These are phyloP conservation scores for grape (Vitis vinifera) DNA, from an alignment of 164 flowering plant species.

Conservation along the genomic window DNA sequence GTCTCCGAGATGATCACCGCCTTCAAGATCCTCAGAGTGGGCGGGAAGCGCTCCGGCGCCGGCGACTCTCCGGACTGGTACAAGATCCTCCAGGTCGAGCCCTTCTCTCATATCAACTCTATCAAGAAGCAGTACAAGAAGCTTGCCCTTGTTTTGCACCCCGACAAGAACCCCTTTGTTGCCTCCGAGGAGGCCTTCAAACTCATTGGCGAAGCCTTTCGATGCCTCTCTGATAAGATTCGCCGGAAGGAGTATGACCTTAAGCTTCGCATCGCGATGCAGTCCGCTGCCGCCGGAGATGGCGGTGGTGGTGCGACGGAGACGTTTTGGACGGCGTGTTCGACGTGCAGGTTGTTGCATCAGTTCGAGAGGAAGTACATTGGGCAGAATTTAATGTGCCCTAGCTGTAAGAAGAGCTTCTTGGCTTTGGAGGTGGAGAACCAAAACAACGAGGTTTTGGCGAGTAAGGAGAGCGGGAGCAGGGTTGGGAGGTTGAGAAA, in stretches of 20 bases:
- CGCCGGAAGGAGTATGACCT: slow-evolving; percentile 68
- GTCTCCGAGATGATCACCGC: slow-evolving; percentile 58
- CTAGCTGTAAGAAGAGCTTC: slow-evolving; percentile 72
- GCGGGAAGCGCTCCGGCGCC: slow-evolving; percentile 20
- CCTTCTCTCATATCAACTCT: slow-evolving; percentile 58
- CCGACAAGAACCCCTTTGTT: slow-evolving; percentile 60
- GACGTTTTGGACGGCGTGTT: slow-evolving; percentile 74
- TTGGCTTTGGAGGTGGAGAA: slow-evolving; percentile 53
- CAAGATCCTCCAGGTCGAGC: slow-evolving; percentile 63
- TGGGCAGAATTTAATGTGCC: slow-evolving; percentile 70
- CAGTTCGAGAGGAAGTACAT: slow-evolving; percentile 76
- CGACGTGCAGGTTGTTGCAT: slow-evolving; percentile 61
- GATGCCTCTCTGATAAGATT: slow-evolving; percentile 57
- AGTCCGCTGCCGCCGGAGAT: slow-evolving; percentile 27
- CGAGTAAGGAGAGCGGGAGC: slow-evolving; percentile 4
- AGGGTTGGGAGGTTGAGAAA: slow-evolving; percentile 23
- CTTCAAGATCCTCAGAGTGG: slow-evolving; percentile 47
- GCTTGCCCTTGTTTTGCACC: slow-evolving; percentile 71
- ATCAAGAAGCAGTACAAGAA: slow-evolving; percentile 70
- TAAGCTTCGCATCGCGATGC: slow-evolving; percentile 55
- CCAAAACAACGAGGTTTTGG: slow-evolving; percentile 14
- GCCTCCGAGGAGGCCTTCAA: slow-evolving; percentile 85
- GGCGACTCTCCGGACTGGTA: slow-evolving; percentile 51
- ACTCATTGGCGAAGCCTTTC: slow-evolving; percentile 61
- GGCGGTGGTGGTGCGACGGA: slow-evolving; percentile 20